Percentiles rank a stretch among this genome's conserved stretches.
Conservation (phyloP, 2,329 filamentous ascomycete species). For the Whalleya microplaca region DNA sequence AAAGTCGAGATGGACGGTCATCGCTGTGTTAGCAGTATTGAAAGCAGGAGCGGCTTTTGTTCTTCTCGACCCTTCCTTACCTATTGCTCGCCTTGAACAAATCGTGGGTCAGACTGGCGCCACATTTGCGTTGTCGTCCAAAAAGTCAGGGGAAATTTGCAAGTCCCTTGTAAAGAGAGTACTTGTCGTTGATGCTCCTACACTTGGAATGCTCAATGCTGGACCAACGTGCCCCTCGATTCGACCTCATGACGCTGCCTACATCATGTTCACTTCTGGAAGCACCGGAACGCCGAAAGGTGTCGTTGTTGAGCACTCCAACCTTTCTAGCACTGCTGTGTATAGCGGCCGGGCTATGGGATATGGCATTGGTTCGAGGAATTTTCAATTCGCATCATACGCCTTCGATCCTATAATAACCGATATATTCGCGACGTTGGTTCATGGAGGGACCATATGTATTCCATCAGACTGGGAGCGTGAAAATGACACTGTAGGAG, state of each 20-base stretch:
- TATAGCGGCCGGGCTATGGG: conserved; percentile 17
- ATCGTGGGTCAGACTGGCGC: background rate
- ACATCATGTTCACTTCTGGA: conserved; percentile 54
- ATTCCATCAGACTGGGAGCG: conserved; percentile 42
- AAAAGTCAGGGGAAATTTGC: background rate
- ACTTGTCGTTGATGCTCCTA: background rate
- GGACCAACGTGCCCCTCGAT: background rate
- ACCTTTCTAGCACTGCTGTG: conserved; percentile 16
- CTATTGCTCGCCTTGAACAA: conserved; percentile 2
- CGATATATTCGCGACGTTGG: conserved; percentile 42
- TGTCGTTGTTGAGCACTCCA: conserved; percentile 37
- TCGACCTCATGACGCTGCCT: conserved; percentile 10
- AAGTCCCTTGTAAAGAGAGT: background rate
- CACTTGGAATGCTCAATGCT: too few species aligned
- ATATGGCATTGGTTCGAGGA: conserved; percentile 8
- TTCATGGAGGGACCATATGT: conserved; percentile 29
- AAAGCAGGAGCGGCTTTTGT: conserved; percentile 40
- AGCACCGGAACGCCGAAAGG: conserved; percentile 54
- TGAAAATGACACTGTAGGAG: conserved; percentile 38
- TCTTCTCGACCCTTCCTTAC: conserved; percentile 35
- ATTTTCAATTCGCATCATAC: conserved; percentile 34
- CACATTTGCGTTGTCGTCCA: conserved; percentile 3
- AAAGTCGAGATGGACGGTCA: conserved; percentile 40
- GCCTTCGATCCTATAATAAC: conserved; percentile 43
- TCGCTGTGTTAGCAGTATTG: conserved; percentile 41